phyloP scores from a whole-genome alignment of 2,329 filamentous ascomycete species.

The Nothophaeocryptopus gaeumannii region DNA sequence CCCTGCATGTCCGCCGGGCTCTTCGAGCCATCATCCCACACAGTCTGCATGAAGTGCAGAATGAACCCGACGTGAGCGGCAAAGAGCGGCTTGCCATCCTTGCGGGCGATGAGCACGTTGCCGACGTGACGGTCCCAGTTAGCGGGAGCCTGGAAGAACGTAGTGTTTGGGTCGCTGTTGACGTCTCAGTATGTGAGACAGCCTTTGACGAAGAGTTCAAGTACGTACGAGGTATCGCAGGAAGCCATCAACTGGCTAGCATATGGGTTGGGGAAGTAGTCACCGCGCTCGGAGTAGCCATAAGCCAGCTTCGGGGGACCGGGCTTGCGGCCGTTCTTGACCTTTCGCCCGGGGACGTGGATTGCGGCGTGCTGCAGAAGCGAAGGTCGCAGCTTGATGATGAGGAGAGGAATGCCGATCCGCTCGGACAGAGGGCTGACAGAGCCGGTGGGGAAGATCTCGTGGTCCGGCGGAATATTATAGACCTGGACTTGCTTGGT shows the following conservation, averaged over 20 bases:
- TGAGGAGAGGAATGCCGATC: not conserved
- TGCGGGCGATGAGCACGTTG: constrained; percentile 4
- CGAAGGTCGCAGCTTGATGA: constrained; percentile 5
- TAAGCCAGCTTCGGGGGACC: not conserved
- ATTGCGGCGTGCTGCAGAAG: not conserved
- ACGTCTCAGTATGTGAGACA: not conserved
- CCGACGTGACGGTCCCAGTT: constrained; percentile 1
- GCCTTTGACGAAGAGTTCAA: not conserved
- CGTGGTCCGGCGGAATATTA: not conserved
- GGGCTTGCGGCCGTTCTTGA: not conserved
- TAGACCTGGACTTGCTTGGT: constrained; percentile 5
- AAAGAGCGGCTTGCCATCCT: too few species aligned
- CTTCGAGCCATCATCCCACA: too few species aligned
- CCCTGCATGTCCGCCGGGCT: too few species aligned
- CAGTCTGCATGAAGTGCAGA: too few species aligned
- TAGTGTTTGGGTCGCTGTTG: too few species aligned
- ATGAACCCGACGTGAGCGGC: too few species aligned
- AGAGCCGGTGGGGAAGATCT: constrained; percentile 2
- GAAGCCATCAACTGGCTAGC: constrained; percentile 1
- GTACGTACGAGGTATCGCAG: not conserved
- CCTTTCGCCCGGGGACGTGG: not conserved
- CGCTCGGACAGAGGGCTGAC: not conserved
- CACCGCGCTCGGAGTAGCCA: too few species aligned
- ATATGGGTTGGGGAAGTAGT: not conserved
- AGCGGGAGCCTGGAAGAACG: not conserved